Percentiles rank a stretch among this genome's conserved stretches.
Evolutionary conservation across 345 rosid species (phyloP).

Genomic region (Diplotaxis tenuifolia): DNA sequence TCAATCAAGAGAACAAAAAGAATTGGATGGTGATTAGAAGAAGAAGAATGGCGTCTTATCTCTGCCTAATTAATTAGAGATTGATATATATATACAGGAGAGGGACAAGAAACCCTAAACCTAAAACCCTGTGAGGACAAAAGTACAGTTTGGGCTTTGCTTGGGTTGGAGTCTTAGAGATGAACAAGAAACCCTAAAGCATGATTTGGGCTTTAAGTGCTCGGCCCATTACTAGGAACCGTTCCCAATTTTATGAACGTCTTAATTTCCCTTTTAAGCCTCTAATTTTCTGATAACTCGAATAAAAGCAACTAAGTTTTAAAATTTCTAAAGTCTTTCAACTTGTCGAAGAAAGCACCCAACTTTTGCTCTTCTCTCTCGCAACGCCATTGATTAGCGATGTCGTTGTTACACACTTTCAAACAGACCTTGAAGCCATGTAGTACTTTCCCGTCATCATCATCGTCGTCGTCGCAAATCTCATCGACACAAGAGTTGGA

Average conservation of each 20-base stretch:
- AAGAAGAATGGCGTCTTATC: neutral
- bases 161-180: neutral
- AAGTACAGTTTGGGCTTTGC: conserved; percentile 8
- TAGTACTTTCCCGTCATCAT: conserved; percentile 29
- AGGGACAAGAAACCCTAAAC: conserved; percentile 23
- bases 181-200: conserved; percentile 9
- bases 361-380: neutral
- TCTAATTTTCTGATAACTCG: neutral
- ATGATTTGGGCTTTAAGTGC: neutral
- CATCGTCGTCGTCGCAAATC: conserved; percentile 34
- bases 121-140: conserved; percentile 10
- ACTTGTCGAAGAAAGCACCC: neutral
- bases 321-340: neutral
- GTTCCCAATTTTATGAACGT: neutral
- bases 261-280: neutral
- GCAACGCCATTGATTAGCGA: conserved; percentile 21
- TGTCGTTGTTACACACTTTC: conserved; percentile 56
- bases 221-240: neutral
- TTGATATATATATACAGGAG: neutral
- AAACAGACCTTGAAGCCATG: conserved; percentile 81
- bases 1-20: neutral
- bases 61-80: neutral
- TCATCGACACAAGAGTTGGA: conserved; percentile 44
- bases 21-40: neutral
- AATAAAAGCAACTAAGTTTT: neutral